Evolutionary conservation across 1,139 yeast genomes (phyloP).

Genomic region (Debaryomyces coudertii): DNA sequence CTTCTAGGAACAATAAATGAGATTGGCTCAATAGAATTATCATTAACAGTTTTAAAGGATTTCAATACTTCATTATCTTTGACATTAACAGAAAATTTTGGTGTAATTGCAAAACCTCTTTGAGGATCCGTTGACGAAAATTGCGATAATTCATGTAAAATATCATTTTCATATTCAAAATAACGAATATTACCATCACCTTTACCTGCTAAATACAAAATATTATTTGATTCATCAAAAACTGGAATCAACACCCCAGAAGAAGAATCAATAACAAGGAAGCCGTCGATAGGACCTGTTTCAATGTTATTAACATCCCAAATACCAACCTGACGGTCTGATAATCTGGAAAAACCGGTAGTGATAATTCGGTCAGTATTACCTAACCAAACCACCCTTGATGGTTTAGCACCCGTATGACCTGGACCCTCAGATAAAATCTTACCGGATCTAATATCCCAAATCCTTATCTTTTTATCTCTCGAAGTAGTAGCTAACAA

Average conservation of each 20-base stretch:
- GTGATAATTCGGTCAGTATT: conserved; percentile 82
- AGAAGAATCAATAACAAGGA: conserved; percentile 80
- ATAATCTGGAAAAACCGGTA: conserved; percentile 92
- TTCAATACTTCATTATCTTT: conserved; percentile 82
- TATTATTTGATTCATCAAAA: conserved; percentile 77
- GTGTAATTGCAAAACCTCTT: conserved; percentile 91
- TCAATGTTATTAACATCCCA: conserved; percentile 82
- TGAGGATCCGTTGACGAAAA: conserved; percentile 89
- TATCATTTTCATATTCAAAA: conserved; percentile 83
- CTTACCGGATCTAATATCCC: conserved; percentile 83
- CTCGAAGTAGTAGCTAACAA: conserved; percentile 88
- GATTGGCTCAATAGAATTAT: conserved; percentile 80
- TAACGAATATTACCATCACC: conserved; percentile 98
- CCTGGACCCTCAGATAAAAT: conserved; percentile 83
- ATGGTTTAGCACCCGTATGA: conserved; percentile 89
- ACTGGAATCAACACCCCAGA: conserved; percentile 94
- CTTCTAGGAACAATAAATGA: conserved; percentile 93
- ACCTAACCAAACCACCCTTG: conserved; percentile 90
- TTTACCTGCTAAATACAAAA: conserved; percentile 90
- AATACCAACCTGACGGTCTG: conserved; percentile 92
- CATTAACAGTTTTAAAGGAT: conserved; percentile 83
- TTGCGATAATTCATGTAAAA: conserved; percentile 79
- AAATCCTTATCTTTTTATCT: conserved; percentile 84
- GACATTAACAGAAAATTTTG: conserved; percentile 77
- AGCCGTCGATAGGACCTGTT: conserved; percentile 87